Conservation (phyloP, 768 basidiomycete species). For the Leccinum barrowsii region DNA sequence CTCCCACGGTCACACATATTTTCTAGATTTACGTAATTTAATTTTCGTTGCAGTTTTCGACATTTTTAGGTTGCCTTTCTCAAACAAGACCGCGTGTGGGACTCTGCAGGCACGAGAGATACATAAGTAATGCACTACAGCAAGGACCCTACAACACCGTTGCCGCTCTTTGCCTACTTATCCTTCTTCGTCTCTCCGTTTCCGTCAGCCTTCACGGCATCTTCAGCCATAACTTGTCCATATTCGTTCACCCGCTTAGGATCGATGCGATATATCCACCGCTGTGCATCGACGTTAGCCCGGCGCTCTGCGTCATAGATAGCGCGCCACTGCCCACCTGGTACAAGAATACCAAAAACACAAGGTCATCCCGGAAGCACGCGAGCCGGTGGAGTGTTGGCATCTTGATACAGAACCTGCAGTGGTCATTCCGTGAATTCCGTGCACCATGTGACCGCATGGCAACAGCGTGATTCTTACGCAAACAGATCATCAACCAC, state of each 20-base stretch:
- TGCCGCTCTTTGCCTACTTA: slow-evolving; percentile 30
- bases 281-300: slow-evolving; percentile 41
- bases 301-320: slow-evolving; percentile 4
- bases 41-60: slow-evolving; percentile 7
- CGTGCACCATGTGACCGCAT: slow-evolving; percentile 10
- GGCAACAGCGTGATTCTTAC: slow-evolving; percentile 42
- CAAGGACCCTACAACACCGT: slow-evolving; percentile 1
- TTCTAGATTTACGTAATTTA: background rate
- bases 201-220: slow-evolving; percentile 39
- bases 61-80: slow-evolving; percentile 11
- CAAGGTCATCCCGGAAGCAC: slow-evolving; percentile 87
- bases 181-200: slow-evolving; percentile 55
- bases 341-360: slow-evolving; percentile 89
- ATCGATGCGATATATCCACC: slow-evolving; percentile 97
- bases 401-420: slow-evolving; percentile 94
- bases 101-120: slow-evolving; percentile 8
- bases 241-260: slow-evolving; percentile 95
- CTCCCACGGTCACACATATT: slow-evolving; percentile 24
- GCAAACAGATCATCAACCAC: slow-evolving; percentile 92
- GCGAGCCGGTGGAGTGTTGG: slow-evolving; percentile 89
- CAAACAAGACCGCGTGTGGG: background rate
- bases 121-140: background rate
- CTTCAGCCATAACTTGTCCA: slow-evolving; percentile 72
- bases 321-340: slow-evolving; percentile 53
- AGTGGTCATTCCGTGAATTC: slow-evolving; percentile 14